Evolutionary conservation across 257 asterid genomes (phyloP).

Genomic region (Echium plantagineum): DNA sequence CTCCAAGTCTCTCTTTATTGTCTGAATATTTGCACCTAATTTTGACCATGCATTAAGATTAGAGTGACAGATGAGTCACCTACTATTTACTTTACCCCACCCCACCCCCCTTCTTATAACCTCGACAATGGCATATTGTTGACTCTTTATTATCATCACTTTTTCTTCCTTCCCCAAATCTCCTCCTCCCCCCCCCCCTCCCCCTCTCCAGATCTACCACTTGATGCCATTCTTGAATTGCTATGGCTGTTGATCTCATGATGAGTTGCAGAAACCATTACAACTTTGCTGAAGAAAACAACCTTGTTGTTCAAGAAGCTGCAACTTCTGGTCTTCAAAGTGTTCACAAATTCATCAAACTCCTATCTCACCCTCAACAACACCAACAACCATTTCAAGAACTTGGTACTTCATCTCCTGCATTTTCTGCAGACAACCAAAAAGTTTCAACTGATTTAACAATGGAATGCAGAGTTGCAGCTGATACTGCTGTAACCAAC

Average conservation of each 20-base stretch:
- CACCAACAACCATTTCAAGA: slow-evolving; percentile 9
- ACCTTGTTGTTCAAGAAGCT: slow-evolving; percentile 44
- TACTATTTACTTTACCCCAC: slow-evolving; percentile 45
- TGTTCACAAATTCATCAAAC: slow-evolving; percentile 52
- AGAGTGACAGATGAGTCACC: slow-evolving; percentile 65
- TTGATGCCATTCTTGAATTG: slow-evolving; percentile 10
- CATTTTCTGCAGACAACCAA: slow-evolving; percentile 10
- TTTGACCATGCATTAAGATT: slow-evolving; percentile 47
- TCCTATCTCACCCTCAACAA: slow-evolving; percentile 28
- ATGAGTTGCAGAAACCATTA: slow-evolving; percentile 35
- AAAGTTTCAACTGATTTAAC: slow-evolving; percentile 9
- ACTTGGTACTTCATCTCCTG: background rate
- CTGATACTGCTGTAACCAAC: slow-evolving; percentile 57
- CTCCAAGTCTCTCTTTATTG: slow-evolving; percentile 9
- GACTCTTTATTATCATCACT: slow-evolving; percentile 14
- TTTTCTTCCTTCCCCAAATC: slow-evolving; percentile 2
- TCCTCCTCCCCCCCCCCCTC: background rate
- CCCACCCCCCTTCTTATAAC: slow-evolving; percentile 15
- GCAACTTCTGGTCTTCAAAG: slow-evolving; percentile 50
- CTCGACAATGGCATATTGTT: slow-evolving; percentile 21
- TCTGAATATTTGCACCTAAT: slow-evolving; percentile 56
- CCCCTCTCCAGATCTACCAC: background rate
- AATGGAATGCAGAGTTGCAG: slow-evolving; percentile 37
- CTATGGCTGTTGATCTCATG: slow-evolving; percentile 83
- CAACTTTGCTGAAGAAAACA: slow-evolving; percentile 28